These are phyloP conservation scores for Penicillium vulpinum DNA, from an alignment of 2,329 filamentous ascomycete genomes.

Conservation along the genomic window DNA sequence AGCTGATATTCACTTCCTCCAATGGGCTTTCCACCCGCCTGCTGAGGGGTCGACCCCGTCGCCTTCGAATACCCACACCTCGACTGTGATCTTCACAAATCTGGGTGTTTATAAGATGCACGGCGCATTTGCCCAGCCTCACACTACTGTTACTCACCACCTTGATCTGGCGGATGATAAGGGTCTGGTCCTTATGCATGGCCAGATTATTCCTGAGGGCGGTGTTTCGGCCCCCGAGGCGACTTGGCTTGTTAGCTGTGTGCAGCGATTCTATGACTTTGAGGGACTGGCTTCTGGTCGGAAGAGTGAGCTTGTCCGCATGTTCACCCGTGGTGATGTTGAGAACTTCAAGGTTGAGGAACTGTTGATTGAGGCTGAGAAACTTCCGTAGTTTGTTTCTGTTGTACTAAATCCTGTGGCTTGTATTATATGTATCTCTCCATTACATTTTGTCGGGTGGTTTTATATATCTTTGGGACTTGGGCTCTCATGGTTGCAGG, in stretches of 20 bases:
- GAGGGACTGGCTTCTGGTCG: constrained; percentile 58
- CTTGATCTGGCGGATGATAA: constrained; percentile 72
- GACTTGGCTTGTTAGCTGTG: constrained; percentile 85
- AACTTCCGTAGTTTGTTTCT: constrained; percentile 32
- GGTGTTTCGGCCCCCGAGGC: constrained; percentile 79
- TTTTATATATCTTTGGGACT: background rate
- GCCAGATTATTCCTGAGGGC: constrained; percentile 70
- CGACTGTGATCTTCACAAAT: constrained; percentile 87
- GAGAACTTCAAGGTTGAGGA: constrained; percentile 76
- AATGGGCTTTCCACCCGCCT: constrained; percentile 85
- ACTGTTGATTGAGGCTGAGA: constrained; percentile 86
- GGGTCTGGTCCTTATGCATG: constrained; percentile 82
- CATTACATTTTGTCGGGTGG: background rate
- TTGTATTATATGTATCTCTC: constrained; percentile 8
- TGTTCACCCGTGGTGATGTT: constrained; percentile 76
- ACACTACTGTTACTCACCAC: constrained; percentile 93
- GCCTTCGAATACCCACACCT: constrained; percentile 57
- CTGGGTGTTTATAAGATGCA: constrained; percentile 89
- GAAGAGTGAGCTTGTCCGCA: constrained; percentile 71
- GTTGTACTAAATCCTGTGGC: background rate
- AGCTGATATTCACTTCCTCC: constrained; percentile 92
- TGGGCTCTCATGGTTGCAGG: background rate
- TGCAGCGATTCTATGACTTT: constrained; percentile 86
- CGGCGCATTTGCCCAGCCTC: constrained; percentile 84
- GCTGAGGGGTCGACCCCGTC: constrained; percentile 34